phyloP scores from a whole-genome alignment of 148 eudicot genomes.

The Suaeda aralocaspica region DNA sequence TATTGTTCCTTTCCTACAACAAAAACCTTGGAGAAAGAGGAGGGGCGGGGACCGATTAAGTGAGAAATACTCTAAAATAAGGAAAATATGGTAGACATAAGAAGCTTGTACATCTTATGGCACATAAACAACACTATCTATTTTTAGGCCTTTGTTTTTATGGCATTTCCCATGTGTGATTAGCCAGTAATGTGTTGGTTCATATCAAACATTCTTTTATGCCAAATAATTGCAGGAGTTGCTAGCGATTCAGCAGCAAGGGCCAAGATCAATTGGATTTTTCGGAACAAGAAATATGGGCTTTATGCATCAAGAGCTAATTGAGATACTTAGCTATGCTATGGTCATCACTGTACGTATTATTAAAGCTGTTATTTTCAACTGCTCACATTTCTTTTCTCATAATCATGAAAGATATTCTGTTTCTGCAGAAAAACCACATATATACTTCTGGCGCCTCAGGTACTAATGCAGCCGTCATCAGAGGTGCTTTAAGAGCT shows the following conservation, averaged over 20 bases:
- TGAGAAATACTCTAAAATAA: too few species aligned
- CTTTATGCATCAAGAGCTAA: constrained; percentile 99
- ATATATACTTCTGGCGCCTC: constrained; percentile 96
- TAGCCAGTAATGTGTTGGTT: not conserved
- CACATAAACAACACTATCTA: not conserved
- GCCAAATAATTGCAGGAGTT: constrained; percentile 51
- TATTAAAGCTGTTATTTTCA: not conserved
- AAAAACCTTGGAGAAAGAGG: too few species aligned
- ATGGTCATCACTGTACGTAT: constrained; percentile 86
- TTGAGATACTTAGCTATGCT: constrained; percentile 98
- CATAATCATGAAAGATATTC: not conserved
- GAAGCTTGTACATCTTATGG: too few species aligned
- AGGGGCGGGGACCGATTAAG: too few species aligned
- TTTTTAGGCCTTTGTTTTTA: not conserved
- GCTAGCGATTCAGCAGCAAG: constrained; percentile 97
- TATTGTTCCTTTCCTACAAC: not conserved
- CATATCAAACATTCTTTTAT: not conserved
- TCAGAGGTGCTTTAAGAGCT: constrained; percentile 98
- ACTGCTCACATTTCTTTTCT: constrained; percentile 4
- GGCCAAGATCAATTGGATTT: constrained; percentile 92
- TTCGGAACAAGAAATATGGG: constrained; percentile 99
- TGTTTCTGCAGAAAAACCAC: constrained; percentile 74
- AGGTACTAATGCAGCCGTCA: constrained; percentile 98
- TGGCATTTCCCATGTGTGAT: not conserved
- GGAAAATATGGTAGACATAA: too few species aligned